Evolutionary conservation across 768 basidiomycete genomes (phyloP), one percentile per base, ranked within the genome.

Genomic region (Phlebiopsis flavidoalba): DNA sequence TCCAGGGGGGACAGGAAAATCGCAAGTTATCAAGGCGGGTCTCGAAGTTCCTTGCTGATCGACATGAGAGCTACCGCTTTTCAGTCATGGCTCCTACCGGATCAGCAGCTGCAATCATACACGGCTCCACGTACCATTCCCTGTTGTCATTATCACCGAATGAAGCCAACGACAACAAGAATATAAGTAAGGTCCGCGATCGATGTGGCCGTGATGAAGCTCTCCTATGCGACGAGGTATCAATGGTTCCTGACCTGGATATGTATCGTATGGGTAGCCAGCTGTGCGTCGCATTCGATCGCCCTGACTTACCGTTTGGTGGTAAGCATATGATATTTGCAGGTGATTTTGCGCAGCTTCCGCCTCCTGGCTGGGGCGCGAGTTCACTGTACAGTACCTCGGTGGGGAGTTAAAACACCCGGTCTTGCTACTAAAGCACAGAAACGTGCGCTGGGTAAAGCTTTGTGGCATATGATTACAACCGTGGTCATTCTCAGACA

Each of bases 1-100:
- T 3, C 67, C 67, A 63, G 67, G 51, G 7, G 68, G 68, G 8
- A 69, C 66, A 6, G 68, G 66, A 2, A 69, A 67, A 48, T 66
- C 66, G 8, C 64, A 59, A 47, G 66, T 67, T 1, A 6, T 31
- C 3, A 31, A 31, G 6, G 6, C n/a, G 26, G 3, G 6, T 31
- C 6, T 31, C 26, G 26, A 2, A 6, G 3, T 31, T 31, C 26
- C 26, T 31, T 2, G 26, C n/a, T n/a, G 6, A 31, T 31, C 6
- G 26, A 6, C 26, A 31, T 31, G 26, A 31, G 26, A 6, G 3
- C 2, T 31, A 31, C 6, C 2, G 26, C 3, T 31, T 31, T 3
- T 2, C 26, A 2, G 6, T 31, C 26, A 31, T 31, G 26, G 26
- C 26, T 2, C 26, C 26, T 6, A 31, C 26, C 6, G 26, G 26